A percentile compares a stretch with the other conserved stretches of the same genome.
Evolutionary conservation across 225 moss, liverwort and hornwort genomes (phyloP).

Genomic region (Pleurozium schreberi): DNA sequence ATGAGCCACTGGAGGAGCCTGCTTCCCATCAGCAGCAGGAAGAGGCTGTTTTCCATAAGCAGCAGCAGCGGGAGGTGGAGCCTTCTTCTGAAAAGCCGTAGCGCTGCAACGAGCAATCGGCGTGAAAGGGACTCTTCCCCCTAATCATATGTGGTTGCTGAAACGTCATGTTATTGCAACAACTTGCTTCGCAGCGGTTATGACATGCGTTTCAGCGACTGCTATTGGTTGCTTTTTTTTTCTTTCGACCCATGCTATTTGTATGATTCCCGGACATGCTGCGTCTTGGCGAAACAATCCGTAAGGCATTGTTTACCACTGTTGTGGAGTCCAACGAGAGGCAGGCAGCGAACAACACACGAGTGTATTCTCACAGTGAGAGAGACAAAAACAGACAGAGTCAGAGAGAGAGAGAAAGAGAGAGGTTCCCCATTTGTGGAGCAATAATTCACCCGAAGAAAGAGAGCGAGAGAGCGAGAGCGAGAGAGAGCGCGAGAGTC

Average conservation of each 20-base stretch:
- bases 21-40: not conserved
- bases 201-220: slow-evolving; percentile 1
- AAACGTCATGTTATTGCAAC: slow-evolving; percentile 1
- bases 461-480: not conserved
- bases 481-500: not conserved
- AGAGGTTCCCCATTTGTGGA: not conserved
- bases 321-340: not conserved
- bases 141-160: slow-evolving; percentile 2
- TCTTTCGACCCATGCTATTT: not conserved
- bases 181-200: slow-evolving; percentile 22
- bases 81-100: not conserved
- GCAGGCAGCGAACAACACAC: not conserved
- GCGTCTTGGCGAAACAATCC: not conserved
- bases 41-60: not conserved
- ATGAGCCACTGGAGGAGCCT: not conserved
- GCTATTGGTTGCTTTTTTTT: not conserved
- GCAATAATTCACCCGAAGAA: not conserved
- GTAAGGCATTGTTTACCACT: not conserved
- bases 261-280: not conserved
- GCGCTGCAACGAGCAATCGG: not conserved
- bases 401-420: not conserved
- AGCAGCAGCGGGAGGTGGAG: not conserved
- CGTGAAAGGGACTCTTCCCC: not conserved
- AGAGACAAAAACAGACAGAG: not conserved
- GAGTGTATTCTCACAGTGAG: not conserved